phyloP scores from a whole-genome alignment of 345 rosid species.

The Triadica sebifera region DNA sequence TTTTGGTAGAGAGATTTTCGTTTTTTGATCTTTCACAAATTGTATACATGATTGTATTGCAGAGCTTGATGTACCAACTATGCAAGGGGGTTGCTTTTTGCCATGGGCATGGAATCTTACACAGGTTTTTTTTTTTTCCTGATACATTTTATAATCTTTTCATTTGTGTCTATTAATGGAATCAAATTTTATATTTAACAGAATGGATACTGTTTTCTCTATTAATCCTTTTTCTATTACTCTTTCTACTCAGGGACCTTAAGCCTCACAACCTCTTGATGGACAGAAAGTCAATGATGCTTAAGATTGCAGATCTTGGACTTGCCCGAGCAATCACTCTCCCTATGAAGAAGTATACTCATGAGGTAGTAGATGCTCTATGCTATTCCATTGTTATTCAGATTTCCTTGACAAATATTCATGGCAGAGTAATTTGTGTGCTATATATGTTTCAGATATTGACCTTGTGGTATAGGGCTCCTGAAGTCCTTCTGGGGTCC shows the following conservation, averaged over 20 bases:
- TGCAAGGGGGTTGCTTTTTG: slow-evolving; percentile 96
- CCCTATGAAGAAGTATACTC: slow-evolving; percentile 92
- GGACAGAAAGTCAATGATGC: slow-evolving; percentile 70
- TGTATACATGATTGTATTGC: slow-evolving; percentile 6
- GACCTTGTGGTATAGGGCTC: slow-evolving; percentile 96
- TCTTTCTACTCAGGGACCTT: slow-evolving; percentile 60
- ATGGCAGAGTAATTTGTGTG: background rate
- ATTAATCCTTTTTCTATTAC: background rate
- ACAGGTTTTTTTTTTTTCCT: slow-evolving; percentile 47
- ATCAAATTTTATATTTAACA: background rate
- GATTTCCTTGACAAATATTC: background rate
- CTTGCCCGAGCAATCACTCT: slow-evolving; percentile 85
- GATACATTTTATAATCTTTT: background rate
- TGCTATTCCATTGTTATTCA: background rate
- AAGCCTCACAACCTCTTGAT: slow-evolving; percentile 93
- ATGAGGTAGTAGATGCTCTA: slow-evolving; percentile 53
- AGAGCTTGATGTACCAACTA: slow-evolving; percentile 96
- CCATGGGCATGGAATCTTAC: slow-evolving; percentile 92
- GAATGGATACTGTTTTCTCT: background rate
- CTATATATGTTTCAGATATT: slow-evolving; percentile 51
- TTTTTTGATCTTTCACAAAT: background rate
- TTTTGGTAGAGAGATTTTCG: background rate
- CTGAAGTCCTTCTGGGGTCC: slow-evolving; percentile 91
- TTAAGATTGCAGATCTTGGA: slow-evolving; percentile 94
- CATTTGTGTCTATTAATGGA: background rate